Base-by-base conservation (phyloP, 805 yeast genomes). In the Lipomyces starkeyi region DNA sequence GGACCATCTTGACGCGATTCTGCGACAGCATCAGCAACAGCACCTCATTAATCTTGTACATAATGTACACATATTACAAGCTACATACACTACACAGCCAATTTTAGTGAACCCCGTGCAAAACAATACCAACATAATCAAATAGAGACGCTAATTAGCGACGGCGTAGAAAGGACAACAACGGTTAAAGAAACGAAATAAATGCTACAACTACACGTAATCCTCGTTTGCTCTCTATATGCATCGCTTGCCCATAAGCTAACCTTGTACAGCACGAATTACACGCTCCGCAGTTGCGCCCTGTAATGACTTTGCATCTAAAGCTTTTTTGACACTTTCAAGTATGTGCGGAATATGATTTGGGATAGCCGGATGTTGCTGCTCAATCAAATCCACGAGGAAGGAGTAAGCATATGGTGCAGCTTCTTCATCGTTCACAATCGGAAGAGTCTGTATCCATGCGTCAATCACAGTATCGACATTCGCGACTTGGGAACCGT, bases 371-470 rank as follows among this genome's bases (percentile, higher is more conserved):
- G 89, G 85, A 70, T 91, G 93, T 62, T 86, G 84, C 63, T 83
- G 84, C 61, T 88, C 88, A 55, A 93, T 88, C 75, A 93, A 81
- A 69, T 89, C 90, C 8, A 88, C 81, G 71, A 93, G 81, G 76
- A 91, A 93, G 73, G 84, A 83, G 80, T 92, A 95, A 22, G 91
- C 87, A 78, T 84, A 91, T 17, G 92, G 87, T 3, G 98, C 98
- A 3, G 97, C 97, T 73, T 91, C 95, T 55, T 87, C 90, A 77
- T 95, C 98, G 73, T 87, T 90, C 27, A 88, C 79, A 55, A 94
- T 85, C 27, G 98, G 99, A 72, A 95, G 85, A 11, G 91, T 84
- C 69, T 84, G 84, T 63, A 95, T 81, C 98, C 98, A 95, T 68
- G 85, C 89, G 37, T 83, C 84, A 60, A 91, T 81, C 32, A 91